These are phyloP conservation scores for Salix koriyanagi DNA, from an alignment of 345 rosid species.

Conservation along the genomic window DNA sequence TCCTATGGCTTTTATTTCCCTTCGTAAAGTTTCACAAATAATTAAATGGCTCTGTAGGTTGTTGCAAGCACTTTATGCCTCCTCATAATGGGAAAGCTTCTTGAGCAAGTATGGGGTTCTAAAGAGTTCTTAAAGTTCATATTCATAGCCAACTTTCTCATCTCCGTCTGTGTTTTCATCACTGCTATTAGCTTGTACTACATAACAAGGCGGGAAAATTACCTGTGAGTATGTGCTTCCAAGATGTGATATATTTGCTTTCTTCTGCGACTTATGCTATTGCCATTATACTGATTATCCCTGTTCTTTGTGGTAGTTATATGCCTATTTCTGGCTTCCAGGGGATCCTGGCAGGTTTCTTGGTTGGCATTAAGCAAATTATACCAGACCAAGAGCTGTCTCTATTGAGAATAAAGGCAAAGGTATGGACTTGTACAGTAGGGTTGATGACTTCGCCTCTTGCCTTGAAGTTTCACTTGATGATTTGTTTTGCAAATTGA, in stretches of 20 bases:
- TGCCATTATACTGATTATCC: constrained; percentile 15
- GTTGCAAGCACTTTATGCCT: constrained; percentile 69
- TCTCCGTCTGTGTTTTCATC: constrained; percentile 72
- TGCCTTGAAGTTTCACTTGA: not conserved
- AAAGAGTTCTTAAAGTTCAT: constrained; percentile 94
- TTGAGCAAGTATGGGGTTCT: constrained; percentile 96
- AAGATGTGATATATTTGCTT: not conserved
- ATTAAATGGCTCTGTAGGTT: constrained; percentile 40
- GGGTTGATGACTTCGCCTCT: not conserved
- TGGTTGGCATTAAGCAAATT: constrained; percentile 95
- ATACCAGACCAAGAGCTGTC: constrained; percentile 88
- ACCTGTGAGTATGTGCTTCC: constrained; percentile 61
- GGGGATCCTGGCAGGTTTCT: constrained; percentile 80
- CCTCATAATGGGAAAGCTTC: constrained; percentile 85
- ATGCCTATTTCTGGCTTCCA: constrained; percentile 94
- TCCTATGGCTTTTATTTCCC: not conserved
- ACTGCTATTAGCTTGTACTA: constrained; percentile 90
- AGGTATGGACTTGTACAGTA: constrained; percentile 38
- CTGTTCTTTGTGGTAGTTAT: constrained; percentile 50
- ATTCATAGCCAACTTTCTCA: constrained; percentile 71
- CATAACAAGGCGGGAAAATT: constrained; percentile 60
- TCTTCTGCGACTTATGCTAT: not conserved
- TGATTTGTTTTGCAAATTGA: not conserved
- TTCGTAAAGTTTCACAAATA: constrained; percentile 11
- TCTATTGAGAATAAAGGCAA: constrained; percentile 71